These are phyloP conservation scores for Castanea crenata DNA, from an alignment of 306 rosid genomes.

Conservation along the genomic window DNA sequence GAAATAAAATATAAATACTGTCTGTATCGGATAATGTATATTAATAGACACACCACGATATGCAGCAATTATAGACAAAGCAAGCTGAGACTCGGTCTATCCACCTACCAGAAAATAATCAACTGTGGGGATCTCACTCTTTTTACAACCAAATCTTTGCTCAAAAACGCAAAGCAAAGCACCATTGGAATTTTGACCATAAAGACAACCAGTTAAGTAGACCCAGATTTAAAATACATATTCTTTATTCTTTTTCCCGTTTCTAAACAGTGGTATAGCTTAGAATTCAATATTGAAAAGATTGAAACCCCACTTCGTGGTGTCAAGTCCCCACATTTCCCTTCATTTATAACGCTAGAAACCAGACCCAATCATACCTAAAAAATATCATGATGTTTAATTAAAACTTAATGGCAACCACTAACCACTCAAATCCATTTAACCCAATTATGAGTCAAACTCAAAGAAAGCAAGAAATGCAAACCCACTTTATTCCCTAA, in stretches of 20 bases:
- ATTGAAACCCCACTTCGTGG: conserved; percentile 8
- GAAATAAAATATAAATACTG: not conserved
- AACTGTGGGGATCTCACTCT: not conserved
- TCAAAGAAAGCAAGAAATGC: not conserved
- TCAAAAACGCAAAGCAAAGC: not conserved
- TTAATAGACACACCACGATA: not conserved
- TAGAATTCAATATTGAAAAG: not conserved
- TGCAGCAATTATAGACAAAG: not conserved
- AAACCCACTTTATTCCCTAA: not conserved
- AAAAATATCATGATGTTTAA: not conserved
- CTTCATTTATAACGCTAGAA: not conserved
- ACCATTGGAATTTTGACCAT: not conserved
- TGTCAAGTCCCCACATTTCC: conserved; percentile 14
- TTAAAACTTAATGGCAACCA: conserved; percentile 4
- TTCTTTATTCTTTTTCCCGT: too few species aligned
- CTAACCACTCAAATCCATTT: not conserved
- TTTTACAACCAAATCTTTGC: not conserved
- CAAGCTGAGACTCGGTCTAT: not conserved
- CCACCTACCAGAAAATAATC: not conserved
- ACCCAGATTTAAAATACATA: not conserved
- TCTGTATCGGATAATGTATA: not conserved
- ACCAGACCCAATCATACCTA: conserved; percentile 4
- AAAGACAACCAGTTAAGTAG: not conserved
- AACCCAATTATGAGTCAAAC: conserved; percentile 14
- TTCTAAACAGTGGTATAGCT: not conserved